phyloP scores from a whole-genome alignment of 225 moss, liverwort and hornwort species.

The Pseudoscleropodium purum region DNA sequence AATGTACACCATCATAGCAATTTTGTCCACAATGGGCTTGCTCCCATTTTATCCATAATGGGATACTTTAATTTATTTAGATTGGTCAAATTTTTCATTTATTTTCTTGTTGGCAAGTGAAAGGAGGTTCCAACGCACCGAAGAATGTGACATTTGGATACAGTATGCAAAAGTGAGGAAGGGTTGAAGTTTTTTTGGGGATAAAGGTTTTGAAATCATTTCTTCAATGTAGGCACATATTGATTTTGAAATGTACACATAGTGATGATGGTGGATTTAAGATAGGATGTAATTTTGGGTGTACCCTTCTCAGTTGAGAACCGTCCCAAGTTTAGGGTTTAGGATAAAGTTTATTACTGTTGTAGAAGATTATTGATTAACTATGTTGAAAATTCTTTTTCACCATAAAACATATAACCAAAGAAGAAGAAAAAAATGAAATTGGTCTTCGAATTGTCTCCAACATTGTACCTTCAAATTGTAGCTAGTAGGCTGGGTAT shows the following conservation, averaged over 20 bases:
- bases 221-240: fast-evolving
- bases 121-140: fast-evolving
- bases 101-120: neutral
- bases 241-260: neutral
- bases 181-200: neutral
- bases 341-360: neutral
- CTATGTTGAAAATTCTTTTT: neutral
- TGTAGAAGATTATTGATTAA: neutral
- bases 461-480: neutral
- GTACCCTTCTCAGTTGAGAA: neutral
- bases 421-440: neutral
- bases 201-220: neutral
- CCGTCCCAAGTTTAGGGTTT: fast-evolving
- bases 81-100: neutral
- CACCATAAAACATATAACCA: no score
- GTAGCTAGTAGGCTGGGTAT: fast-evolving
- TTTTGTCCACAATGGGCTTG: no score
- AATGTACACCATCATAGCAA: no score
- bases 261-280: neutral
- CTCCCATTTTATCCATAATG: no score
- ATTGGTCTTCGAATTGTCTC: neutral
- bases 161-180: neutral
- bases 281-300: fast-evolving
- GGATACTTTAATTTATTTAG: no score
- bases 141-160: neutral